Percentiles rank a stretch among this genome's conserved stretches.
Evolutionary conservation across 1,139 yeast species (phyloP).

Genomic region (Blastobotrys elegans): DNA sequence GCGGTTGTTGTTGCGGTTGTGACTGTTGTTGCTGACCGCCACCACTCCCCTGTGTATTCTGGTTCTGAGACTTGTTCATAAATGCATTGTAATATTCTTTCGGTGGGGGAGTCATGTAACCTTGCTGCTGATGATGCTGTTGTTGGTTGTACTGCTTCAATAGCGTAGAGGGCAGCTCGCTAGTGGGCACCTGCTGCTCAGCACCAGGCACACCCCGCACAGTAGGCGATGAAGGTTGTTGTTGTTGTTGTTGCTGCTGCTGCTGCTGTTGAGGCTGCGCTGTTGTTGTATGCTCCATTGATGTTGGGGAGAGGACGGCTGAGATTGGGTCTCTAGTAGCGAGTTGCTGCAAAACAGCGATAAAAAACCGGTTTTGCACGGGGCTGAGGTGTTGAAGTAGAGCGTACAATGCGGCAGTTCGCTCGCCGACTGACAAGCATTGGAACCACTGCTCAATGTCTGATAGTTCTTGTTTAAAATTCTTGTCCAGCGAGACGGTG

Average conservation of each 20-base stretch:
- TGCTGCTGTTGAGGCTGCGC: constrained; percentile 13
- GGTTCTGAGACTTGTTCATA: constrained; percentile 1
- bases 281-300: constrained; percentile 20
- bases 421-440: constrained; percentile 34
- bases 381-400: constrained; percentile 36
- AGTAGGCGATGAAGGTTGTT: constrained; percentile 6
- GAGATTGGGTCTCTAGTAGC: constrained; percentile 30
- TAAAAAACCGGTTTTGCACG: constrained; percentile 36
- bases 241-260: constrained; percentile 10
- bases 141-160: constrained; percentile 10
- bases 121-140: constrained; percentile 14
- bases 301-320: constrained; percentile 31
- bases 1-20: constrained; percentile 8
- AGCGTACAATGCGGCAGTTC: constrained; percentile 38
- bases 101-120: constrained; percentile 23
- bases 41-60: neutral
- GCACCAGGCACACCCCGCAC: neutral
- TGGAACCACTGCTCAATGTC: constrained; percentile 39
- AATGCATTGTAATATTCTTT: constrained; percentile 14
- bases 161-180: constrained; percentile 11
- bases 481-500: constrained; percentile 30
- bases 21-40: neutral
- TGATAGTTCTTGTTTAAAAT: constrained; percentile 25
- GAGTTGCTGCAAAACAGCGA: constrained; percentile 35
- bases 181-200: constrained; percentile 11